Evolutionary conservation across 73 alveolate genomes (phyloP).

Genomic region (Tetrahymena malaccensis): DNA sequence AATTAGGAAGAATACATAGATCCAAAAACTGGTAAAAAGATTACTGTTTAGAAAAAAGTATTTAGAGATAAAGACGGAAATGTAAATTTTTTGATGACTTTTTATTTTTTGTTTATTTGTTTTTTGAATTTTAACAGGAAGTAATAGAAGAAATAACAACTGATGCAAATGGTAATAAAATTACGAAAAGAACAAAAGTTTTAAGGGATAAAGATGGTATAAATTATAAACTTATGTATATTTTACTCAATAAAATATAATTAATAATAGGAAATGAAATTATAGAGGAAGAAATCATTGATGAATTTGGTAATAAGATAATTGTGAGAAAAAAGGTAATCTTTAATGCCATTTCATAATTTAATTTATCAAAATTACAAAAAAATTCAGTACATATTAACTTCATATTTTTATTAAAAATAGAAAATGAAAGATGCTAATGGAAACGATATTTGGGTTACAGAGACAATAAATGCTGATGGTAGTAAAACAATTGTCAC

Average conservation of each 20-base stretch:
- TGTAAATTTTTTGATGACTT: neutral
- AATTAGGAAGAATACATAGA: slow-evolving; percentile 9
- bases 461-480: slow-evolving; percentile 25
- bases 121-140: neutral
- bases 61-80: slow-evolving; percentile 36
- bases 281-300: slow-evolving; percentile 17
- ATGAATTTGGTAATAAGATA: slow-evolving; percentile 13
- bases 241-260: neutral
- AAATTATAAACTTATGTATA: neutral
- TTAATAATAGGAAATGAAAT: slow-evolving; percentile 3
- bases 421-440: slow-evolving; percentile 26
- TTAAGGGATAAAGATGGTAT: slow-evolving; percentile 30
- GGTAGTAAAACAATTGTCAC: slow-evolving; percentile 26
- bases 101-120: neutral
- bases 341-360: neutral
- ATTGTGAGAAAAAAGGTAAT: slow-evolving; percentile 4
- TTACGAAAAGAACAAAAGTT: slow-evolving; percentile 20
- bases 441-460: slow-evolving; percentile 27
- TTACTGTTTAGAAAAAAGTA: slow-evolving; percentile 4
- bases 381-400: no score
- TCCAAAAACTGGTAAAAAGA: slow-evolving; percentile 26
- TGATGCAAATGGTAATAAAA: slow-evolving; percentile 34
- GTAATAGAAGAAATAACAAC: slow-evolving; percentile 18
- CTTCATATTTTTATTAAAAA: neutral
- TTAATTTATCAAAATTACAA: no score